phyloP scores from a whole-genome alignment of 2,329 filamentous ascomycete species.

The Hymenoscyphus occultus region DNA sequence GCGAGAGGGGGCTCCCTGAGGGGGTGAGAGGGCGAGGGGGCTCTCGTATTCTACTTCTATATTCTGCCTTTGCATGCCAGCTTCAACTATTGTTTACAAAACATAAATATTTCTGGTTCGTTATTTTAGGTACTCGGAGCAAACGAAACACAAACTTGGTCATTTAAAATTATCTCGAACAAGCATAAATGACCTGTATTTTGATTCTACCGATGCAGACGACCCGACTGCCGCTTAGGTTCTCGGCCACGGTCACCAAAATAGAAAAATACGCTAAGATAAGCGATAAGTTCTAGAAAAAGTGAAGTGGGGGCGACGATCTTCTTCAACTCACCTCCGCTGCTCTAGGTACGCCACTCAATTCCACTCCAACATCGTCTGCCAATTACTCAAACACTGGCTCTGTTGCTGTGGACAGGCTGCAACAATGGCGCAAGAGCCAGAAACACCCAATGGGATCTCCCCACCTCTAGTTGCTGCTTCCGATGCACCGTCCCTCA shows the following conservation, averaged over 20 bases:
- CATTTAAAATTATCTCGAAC: no score
- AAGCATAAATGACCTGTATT: no score
- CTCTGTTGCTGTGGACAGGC: neutral
- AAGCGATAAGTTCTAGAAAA: slow-evolving; percentile 17
- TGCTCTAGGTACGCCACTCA: neutral
- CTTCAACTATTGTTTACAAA: no score
- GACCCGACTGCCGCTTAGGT: no score
- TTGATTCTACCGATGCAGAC: no score
- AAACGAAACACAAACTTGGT: no score
- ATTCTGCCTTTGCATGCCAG: no score
- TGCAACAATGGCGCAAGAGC: slow-evolving; percentile 22
- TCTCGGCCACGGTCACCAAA: neutral
- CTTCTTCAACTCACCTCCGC: neutral
- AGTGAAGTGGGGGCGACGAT: neutral
- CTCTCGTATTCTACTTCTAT: no score
- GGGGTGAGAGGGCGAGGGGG: neutral
- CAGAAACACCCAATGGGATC: neutral
- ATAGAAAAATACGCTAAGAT: slow-evolving; percentile 28
- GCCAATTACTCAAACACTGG: neutral
- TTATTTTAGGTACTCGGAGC: no score
- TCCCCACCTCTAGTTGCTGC: slow-evolving; percentile 23
- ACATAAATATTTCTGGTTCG: no score
- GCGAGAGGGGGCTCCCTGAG: neutral
- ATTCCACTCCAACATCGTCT: neutral
- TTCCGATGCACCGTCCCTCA: slow-evolving; percentile 28